Evolutionary conservation across 768 basidiomycete species (phyloP), one percentile per base, ranked within the genome.

Genomic region (Trichaptum fuscoviolaceum): DNA sequence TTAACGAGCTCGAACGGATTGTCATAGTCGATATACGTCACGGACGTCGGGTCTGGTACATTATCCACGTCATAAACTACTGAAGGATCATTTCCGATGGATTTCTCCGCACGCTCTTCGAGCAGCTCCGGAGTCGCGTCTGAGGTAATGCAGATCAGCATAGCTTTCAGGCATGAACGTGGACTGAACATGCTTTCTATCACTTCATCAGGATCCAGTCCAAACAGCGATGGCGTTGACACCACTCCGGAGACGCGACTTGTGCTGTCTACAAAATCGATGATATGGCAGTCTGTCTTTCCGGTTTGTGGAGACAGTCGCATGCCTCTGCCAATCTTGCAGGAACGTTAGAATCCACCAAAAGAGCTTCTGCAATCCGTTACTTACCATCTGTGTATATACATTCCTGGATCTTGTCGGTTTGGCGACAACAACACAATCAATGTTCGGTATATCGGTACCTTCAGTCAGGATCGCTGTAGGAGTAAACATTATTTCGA

Each of bases 391-490:
- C 72, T 99, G 96, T 18, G 93, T 86, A 72, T 95, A 94, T 12
- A 97, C 76, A 73, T 96, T 98, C 35, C 87, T 83, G 15, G 95
- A 96, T 26, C 91, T 84, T 1, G 96, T 98, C 20, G 96, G 96
- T 23, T 93, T 83, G 18, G 92, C 94, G 23, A 98, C 79, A 35
- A 98, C 75, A 9, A 98, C 84, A 68, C 95, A 97, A 71, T 99
- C 96, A 65, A 97, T 91, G 67, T 92, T 93, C 1, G 96, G 96
- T 63, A 98, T 93, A 78, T 99, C 96, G 23, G 95, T 87, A 3
- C 95, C 95, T 79, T 97, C 95, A 0, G 95, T 96, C 69, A 97
- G 80, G 62, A 97, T 91, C 24, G 93, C 93, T 90, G 64, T 35
- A 67, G 9, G 23, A 0, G 52, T 57, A 10, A 27, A 30, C 24